Evolutionary conservation across 371 early-diverging fungal species (phyloP).

Genomic region (Syncephalastrum sp.): DNA sequence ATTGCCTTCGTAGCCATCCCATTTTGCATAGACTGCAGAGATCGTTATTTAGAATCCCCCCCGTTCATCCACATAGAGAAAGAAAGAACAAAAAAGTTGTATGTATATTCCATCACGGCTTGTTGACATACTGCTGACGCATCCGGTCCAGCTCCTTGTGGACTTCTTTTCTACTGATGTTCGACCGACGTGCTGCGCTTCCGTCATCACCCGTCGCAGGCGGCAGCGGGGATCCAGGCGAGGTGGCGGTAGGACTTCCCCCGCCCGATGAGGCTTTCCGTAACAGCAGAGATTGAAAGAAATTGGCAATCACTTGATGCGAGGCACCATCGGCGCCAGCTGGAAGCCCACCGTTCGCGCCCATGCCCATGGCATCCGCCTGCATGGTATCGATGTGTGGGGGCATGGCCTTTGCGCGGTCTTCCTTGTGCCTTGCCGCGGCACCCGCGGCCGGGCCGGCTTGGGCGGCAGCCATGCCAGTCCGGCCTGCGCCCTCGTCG

Average conservation of each 20-base stretch:
- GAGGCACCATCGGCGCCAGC: constrained; percentile 30
- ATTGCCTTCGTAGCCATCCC: no score
- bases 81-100: no score
- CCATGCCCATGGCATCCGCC: constrained; percentile 12
- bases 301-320: constrained; percentile 82
- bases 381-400: constrained; percentile 14
- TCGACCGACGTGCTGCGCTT: constrained; percentile 25
- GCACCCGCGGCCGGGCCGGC: not conserved
- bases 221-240: constrained; percentile 15
- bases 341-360: constrained; percentile 9
- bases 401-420: constrained; percentile 10
- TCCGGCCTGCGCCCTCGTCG: constrained; percentile 10
- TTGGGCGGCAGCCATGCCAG: not conserved
- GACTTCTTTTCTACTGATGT: constrained; percentile 48
- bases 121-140: constrained; percentile 38
- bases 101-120: constrained; percentile 14
- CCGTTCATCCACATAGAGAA: no score
- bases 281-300: constrained; percentile 83
- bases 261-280: constrained; percentile 52
- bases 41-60: no score
- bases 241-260: constrained; percentile 31
- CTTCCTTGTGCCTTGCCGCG: not conserved
- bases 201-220: constrained; percentile 19
- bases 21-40: no score
- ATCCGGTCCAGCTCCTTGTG: constrained; percentile 44